Evolutionary conservation across 345 rosid species (phyloP).

Genomic region (Punica granatum): DNA sequence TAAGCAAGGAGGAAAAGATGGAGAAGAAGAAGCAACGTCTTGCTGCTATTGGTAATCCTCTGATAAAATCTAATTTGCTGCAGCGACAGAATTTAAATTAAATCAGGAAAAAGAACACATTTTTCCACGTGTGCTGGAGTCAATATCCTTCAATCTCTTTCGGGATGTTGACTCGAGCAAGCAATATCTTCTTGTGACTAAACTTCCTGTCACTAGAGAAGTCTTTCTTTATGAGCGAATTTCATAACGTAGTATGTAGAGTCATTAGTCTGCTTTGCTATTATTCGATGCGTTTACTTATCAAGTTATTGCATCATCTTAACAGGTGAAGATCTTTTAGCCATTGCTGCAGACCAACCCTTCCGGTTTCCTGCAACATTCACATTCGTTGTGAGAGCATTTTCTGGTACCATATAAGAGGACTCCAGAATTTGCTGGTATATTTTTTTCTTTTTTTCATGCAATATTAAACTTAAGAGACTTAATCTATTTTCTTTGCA

Average conservation of each 20-base stretch:
- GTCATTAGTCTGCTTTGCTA: neutral
- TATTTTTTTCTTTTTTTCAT: neutral
- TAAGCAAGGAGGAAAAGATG: constrained; percentile 80
- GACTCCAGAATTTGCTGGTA: neutral
- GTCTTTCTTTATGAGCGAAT: neutral
- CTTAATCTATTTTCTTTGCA: constrained; percentile 20
- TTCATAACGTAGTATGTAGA: neutral
- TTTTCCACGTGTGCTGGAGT: neutral
- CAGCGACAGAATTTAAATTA: neutral
- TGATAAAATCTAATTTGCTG: neutral
- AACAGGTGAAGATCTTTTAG: constrained; percentile 90
- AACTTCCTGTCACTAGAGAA: neutral
- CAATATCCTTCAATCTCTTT: neutral
- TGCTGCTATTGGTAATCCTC: constrained; percentile 77
- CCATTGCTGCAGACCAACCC: constrained; percentile 98
- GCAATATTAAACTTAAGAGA: constrained; percentile 10
- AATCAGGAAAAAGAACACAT: neutral
- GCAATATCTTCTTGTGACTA: neutral
- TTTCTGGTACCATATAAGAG: constrained; percentile 65
- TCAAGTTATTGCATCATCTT: constrained; percentile 11
- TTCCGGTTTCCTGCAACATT: constrained; percentile 97
- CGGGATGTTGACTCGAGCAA: neutral
- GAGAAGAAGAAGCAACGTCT: constrained; percentile 94
- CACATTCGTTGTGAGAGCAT: constrained; percentile 97
- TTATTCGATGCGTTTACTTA: neutral